Evolutionary conservation across 2,329 filamentous ascomycete genomes (phyloP), one percentile per base, ranked within the genome.

Genomic region (Karstenula rhodostoma): DNA sequence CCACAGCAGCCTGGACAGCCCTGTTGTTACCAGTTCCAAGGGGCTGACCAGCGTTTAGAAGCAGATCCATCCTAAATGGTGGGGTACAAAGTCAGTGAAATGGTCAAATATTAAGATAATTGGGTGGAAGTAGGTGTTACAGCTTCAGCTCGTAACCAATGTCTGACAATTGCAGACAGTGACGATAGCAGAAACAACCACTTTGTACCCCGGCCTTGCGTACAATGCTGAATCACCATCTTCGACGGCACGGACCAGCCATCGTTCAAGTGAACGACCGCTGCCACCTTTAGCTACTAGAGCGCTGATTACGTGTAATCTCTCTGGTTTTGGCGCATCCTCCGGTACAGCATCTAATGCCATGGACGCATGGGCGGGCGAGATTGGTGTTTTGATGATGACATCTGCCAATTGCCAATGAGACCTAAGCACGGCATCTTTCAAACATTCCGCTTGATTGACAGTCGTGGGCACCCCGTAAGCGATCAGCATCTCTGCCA

Each of bases 401-500:
- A 62, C 61, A 44, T 74, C 67, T 12, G 65, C 65, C 7, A 77
- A 49, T 12, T 32, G 40, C 73, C 73, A 77, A 48, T 75, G 76
- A 2, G 64, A 64, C 27, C 73, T 71, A 2, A 58, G 58, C 17
- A 76, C 56, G 4, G 73, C 71, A 44, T 67, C 63, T 46, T 60
- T 64, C 3, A 77, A 60, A 54, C 71, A 75, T 54, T 77, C 72
- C 2, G 72, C 72, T 37, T 72, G 68, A 22, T 76, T 73, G 8
- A 66, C 56, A 9, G 62, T 57, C 13, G 72, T 72, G 0, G 73
- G 69, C 15, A 76, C 73, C 4, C 71, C 73, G 53, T 74, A 67
- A 13, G 62, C 67, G 37, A 77, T 58, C 63, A 77, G 67, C 69
- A 76, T 66, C 32, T 64, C 65, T n/a, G 73, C 72, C 23, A 75